Percentiles rank a stretch among this genome's conserved stretches.
phyloP scores from a whole-genome alignment of 148 eudicot genomes.

The Dianthus caryophyllus region DNA sequence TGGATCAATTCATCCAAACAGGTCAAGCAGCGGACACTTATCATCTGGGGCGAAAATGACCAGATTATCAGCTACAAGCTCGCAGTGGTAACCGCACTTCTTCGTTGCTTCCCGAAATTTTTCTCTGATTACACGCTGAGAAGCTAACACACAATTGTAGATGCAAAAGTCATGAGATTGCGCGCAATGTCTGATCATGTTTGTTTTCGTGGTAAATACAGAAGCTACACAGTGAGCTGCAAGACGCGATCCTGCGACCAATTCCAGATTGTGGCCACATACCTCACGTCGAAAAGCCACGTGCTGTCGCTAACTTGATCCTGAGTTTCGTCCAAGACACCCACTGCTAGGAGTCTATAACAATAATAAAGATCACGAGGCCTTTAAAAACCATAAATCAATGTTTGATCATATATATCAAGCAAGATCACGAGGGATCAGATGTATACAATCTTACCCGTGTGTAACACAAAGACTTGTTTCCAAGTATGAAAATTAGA shows the following conservation, averaged over 20 bases:
- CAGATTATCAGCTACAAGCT: constrained; percentile 68
- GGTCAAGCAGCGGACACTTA: constrained; percentile 66
- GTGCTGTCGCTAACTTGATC: constrained; percentile 50
- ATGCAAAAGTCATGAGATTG: not conserved
- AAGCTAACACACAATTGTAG: not conserved
- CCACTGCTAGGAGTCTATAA: not conserved
- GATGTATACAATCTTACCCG: too few relatives aligned
- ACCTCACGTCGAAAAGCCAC: constrained; percentile 80
- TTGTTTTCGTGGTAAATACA: not conserved
- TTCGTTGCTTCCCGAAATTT: too few relatives aligned
- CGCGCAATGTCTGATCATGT: not conserved
- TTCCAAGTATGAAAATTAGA: too few relatives aligned
- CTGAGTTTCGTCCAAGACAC: constrained; percentile 37
- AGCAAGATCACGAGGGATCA: too few relatives aligned
- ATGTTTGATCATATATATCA: too few relatives aligned
- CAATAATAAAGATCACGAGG: too few relatives aligned
- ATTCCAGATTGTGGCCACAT: constrained; percentile 88
- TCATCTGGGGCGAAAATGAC: constrained; percentile 92
- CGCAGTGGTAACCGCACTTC: constrained; percentile 62
- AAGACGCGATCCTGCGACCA: constrained; percentile 59
- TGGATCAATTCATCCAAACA: constrained; percentile 24
- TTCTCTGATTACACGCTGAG: too few relatives aligned
- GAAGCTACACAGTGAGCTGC: constrained; percentile 52
- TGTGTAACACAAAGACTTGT: too few relatives aligned
- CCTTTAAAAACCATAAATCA: too few relatives aligned